A percentile compares a stretch with the other conserved stretches of the same genome.
Conservation (phyloP, 495 filamentous ascomycete genomes). For the Trichocladium uniseriatum region DNA sequence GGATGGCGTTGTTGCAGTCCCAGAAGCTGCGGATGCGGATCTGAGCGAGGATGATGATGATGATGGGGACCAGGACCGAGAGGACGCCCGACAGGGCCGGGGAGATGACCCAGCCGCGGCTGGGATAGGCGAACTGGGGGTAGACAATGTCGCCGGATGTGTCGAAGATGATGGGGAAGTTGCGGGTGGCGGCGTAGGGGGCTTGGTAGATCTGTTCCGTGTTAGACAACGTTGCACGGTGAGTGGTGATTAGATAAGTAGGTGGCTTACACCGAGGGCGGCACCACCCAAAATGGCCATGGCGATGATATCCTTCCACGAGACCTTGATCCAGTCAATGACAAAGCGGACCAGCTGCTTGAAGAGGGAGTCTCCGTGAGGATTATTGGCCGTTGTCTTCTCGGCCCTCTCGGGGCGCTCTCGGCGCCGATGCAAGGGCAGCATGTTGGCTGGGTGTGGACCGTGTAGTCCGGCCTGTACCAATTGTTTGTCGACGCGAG, state of each 20-base stretch:
- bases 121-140: slow-evolving; percentile 52
- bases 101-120: slow-evolving; percentile 53
- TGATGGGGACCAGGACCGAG: slow-evolving; percentile 45
- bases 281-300: slow-evolving; percentile 48
- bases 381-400: neutral
- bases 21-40: slow-evolving; percentile 55
- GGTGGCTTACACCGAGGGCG: slow-evolving; percentile 44
- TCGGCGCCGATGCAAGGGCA: slow-evolving; percentile 5
- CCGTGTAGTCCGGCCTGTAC: no score
- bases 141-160: slow-evolving; percentile 50
- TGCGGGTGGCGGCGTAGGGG: slow-evolving; percentile 44
- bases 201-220: slow-evolving; percentile 44
- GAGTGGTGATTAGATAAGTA: neutral
- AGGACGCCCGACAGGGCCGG: slow-evolving; percentile 51
- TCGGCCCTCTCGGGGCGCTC: neutral
- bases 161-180: slow-evolving; percentile 28
- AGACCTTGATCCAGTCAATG: slow-evolving; percentile 43
- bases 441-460: neutral
- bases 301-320: slow-evolving; percentile 50
- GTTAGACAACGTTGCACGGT: no score
- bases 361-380: neutral
- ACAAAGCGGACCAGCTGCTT: slow-evolving; percentile 1
- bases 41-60: slow-evolving; percentile 48
- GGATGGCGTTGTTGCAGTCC: slow-evolving; percentile 54
- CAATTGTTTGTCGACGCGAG: no score